Evolutionary conservation across 768 basidiomycete genomes (phyloP).

Genomic region (Mycena vulgaris): DNA sequence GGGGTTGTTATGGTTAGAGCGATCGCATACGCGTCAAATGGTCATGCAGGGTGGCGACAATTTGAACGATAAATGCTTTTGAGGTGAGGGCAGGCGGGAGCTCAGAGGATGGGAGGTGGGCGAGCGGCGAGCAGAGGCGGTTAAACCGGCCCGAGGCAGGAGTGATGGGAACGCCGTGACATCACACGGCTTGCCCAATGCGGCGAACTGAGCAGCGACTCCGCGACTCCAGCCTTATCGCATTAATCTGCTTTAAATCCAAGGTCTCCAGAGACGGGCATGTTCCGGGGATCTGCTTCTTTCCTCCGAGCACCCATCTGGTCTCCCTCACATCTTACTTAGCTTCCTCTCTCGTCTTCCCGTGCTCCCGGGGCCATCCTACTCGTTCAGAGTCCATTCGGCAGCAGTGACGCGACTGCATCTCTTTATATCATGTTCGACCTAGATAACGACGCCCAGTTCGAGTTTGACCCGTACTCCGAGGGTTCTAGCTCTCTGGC

Average conservation of each 20-base stretch:
- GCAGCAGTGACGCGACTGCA: conserved; percentile 2
- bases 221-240: no score
- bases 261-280: no score
- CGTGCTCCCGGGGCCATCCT: conserved; percentile 2
- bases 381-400: neutral
- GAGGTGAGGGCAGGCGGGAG: no score
- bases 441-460: conserved; percentile 33
- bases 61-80: no score
- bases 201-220: neutral
- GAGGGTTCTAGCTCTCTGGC: conserved; percentile 11
- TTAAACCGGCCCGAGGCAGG: no score
- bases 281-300: conserved; percentile 11
- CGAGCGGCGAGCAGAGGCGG: no score
- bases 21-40: no score
- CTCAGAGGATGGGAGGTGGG: no score
- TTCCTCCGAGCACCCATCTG: conserved; percentile 15
- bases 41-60: no score
- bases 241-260: conserved; percentile 28
- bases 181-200: neutral
- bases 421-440: conserved; percentile 33
- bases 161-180: no score
- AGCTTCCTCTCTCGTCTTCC: conserved; percentile 6
- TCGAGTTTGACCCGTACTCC: conserved; percentile 38
- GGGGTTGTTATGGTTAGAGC: no score
- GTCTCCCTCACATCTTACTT: neutral